Conservation (phyloP, 768 basidiomycete species). For the Lepiota venenata region DNA sequence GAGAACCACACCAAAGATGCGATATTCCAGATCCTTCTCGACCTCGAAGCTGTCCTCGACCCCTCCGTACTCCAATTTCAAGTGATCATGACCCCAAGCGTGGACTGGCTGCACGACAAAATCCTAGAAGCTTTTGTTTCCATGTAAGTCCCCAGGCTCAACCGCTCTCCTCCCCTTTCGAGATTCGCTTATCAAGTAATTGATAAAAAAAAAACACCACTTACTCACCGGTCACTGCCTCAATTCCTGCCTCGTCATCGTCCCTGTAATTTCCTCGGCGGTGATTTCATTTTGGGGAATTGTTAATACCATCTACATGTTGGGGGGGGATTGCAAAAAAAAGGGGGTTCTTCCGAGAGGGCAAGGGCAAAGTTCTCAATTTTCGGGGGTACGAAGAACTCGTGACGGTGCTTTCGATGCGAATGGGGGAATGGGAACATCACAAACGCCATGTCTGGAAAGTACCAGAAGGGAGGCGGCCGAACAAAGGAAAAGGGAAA, state of each 20-base stretch:
- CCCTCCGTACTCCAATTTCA: not conserved
- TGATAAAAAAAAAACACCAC: too few relatives aligned
- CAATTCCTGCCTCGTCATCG: too few relatives aligned
- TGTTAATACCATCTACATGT: too few relatives aligned
- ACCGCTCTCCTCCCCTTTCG: too few relatives aligned
- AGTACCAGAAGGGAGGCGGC: conserved; percentile 1
- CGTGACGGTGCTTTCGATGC: not conserved
- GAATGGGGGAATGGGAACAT: not conserved
- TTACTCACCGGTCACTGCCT: too few relatives aligned
- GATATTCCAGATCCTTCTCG: conserved; percentile 1
- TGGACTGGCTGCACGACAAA: not conserved
- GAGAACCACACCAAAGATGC: not conserved
- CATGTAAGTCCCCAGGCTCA: not conserved
- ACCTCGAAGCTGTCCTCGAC: not conserved
- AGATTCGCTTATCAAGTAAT: too few relatives aligned
- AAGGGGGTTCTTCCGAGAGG: not conserved
- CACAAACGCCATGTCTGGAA: not conserved
- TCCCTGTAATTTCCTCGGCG: too few relatives aligned
- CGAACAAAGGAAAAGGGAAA: conserved; percentile 4
- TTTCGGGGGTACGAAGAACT: conserved; percentile 1
- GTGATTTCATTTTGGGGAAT: not conserved
- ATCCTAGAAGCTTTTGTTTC: not conserved
- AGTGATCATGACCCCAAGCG: not conserved
- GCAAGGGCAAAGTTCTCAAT: not conserved
- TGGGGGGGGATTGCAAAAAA: not conserved